These are phyloP conservation scores for Catharanthus roseus DNA, from an alignment of 257 asterid species.

Conservation along the genomic window DNA sequence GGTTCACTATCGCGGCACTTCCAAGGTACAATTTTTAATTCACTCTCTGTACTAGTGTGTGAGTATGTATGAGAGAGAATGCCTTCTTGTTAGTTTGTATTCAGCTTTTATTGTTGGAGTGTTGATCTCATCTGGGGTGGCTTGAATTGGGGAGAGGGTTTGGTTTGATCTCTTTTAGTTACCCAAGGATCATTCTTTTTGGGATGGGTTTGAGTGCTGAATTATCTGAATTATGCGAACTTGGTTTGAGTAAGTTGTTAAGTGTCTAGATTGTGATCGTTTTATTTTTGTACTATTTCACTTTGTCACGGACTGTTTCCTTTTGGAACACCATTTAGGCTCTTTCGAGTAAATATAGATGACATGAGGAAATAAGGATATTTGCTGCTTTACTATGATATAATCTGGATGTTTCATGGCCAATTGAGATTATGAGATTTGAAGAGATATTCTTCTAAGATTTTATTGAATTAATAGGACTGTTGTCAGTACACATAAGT, in stretches of 20 bases:
- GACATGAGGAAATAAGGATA: not conserved
- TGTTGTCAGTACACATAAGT: not conserved
- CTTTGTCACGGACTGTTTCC: too few species aligned
- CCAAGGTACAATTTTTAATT: slow-evolving; percentile 38
- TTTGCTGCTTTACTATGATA: not conserved
- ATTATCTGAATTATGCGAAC: not conserved
- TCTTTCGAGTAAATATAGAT: not conserved
- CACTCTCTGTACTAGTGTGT: not conserved
- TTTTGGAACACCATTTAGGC: not conserved
- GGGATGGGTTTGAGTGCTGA: not conserved
- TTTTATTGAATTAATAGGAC: not conserved
- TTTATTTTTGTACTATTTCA: too few species aligned
- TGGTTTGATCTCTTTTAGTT: not conserved
- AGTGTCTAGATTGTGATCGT: not conserved
- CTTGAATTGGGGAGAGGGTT: not conserved
- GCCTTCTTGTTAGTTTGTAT: too few species aligned
- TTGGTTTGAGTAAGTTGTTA: not conserved
- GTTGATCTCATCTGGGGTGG: slow-evolving; percentile 1
- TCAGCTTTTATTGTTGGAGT: not conserved
- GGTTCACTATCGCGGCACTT: slow-evolving; percentile 90
- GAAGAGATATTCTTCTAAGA: not conserved
- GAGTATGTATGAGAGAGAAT: not conserved
- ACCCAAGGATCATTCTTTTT: not conserved
- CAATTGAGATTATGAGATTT: not conserved
- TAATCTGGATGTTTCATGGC: not conserved